Conservation (phyloP, 306 rosid species). For the Notholithocarpus densiflorus region DNA sequence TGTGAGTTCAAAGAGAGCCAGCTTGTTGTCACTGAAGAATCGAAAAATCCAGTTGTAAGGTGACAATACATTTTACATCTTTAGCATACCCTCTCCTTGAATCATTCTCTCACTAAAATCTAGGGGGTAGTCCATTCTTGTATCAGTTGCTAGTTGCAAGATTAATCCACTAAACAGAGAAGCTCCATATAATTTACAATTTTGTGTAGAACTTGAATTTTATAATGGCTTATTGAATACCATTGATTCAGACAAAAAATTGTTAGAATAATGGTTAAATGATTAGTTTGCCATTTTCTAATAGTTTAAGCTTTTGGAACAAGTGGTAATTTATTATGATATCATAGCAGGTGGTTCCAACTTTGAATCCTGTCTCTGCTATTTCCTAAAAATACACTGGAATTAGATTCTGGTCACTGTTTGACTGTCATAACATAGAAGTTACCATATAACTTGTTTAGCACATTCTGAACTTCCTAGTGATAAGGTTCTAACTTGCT, state of each 20-base stretch:
- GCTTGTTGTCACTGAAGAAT: slow-evolving; percentile 48
- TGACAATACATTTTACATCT: slow-evolving; percentile 17
- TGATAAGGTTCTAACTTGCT: too few relatives aligned
- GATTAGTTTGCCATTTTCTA: too few relatives aligned
- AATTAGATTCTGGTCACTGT: background rate
- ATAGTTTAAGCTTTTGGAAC: too few relatives aligned
- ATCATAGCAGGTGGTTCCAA: too few relatives aligned
- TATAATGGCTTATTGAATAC: background rate
- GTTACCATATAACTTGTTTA: too few relatives aligned
- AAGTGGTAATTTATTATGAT: too few relatives aligned
- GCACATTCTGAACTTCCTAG: too few relatives aligned
- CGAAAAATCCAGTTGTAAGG: slow-evolving; percentile 25
- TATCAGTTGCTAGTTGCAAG: background rate
- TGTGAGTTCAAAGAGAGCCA: slow-evolving; percentile 79
- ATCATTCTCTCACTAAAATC: background rate
- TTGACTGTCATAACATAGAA: background rate
- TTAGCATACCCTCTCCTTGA: background rate
- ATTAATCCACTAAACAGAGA: background rate
- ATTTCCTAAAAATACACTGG: background rate
- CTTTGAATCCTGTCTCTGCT: too few relatives aligned
- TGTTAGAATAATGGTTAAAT: too few relatives aligned
- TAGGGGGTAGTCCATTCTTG: background rate
- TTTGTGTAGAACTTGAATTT: background rate
- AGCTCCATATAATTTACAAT: background rate
- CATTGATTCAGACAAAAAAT: too few relatives aligned